Evolutionary conservation across 2,329 filamentous ascomycete genomes (phyloP).

Genomic region (Cryphonectria carpinicola): DNA sequence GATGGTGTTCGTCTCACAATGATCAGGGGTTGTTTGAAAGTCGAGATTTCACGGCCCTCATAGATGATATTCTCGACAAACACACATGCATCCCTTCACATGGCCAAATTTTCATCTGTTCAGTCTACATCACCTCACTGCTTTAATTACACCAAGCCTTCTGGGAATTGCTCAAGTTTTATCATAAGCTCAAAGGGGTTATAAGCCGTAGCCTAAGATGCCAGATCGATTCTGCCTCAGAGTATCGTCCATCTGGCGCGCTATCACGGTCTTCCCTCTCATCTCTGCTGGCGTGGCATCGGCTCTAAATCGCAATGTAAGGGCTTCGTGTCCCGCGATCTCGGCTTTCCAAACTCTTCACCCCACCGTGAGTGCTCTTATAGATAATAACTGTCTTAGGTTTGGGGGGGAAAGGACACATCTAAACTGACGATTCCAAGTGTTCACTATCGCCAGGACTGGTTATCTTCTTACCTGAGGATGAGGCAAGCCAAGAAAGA

Average conservation of each 20-base stretch:
- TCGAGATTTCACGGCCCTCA: neutral
- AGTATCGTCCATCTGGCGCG: neutral
- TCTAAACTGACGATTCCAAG: neutral
- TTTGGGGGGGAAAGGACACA: too few relatives aligned
- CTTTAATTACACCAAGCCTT: neutral
- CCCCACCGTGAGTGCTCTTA: neutral
- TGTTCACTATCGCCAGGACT: neutral
- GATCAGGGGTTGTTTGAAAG: neutral
- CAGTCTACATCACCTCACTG: neutral
- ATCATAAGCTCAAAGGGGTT: neutral
- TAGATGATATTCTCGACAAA: neutral
- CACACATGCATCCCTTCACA: neutral
- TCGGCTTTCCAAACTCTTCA: neutral
- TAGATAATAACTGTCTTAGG: neutral
- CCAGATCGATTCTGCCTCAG: neutral
- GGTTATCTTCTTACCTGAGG: neutral
- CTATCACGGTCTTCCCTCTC: neutral
- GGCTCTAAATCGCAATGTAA: neutral
- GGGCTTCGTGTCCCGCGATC: neutral
- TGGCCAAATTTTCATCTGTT: neutral
- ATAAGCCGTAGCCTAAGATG: neutral
- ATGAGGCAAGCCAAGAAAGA: neutral
- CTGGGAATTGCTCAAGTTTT: neutral
- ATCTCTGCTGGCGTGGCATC: neutral
- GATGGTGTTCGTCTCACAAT: slow-evolving; percentile 1